phyloP scores from a whole-genome alignment of 2,329 filamentous ascomycete genomes.

The Orbilia oligospora region DNA sequence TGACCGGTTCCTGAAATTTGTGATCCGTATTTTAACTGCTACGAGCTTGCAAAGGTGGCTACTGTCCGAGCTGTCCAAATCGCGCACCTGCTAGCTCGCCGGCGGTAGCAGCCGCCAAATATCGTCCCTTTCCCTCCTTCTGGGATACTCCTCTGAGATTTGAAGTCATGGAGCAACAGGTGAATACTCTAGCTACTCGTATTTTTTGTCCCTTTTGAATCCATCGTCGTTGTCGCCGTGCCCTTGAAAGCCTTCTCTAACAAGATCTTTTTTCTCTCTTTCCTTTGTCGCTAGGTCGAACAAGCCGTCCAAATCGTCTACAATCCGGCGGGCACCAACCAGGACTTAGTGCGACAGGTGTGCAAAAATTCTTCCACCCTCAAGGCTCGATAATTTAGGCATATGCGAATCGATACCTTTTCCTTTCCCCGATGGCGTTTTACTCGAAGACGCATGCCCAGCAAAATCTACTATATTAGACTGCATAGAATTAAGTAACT shows the following conservation, averaged over 20 bases:
- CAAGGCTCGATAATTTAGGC: neutral
- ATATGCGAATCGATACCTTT: constrained; percentile 15
- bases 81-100: constrained; percentile 56
- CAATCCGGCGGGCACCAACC: constrained; percentile 46
- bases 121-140: constrained; percentile 24
- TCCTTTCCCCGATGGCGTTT: neutral
- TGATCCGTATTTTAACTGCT: constrained; percentile 32
- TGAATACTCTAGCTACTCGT: constrained; percentile 5
- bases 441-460: neutral
- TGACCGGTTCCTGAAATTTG: constrained; percentile 8
- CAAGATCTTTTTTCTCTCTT: neutral
- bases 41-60: constrained; percentile 56
- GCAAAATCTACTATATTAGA: neutral
- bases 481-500: constrained; percentile 8
- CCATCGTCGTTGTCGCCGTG: neutral
- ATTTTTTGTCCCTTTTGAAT: neutral
- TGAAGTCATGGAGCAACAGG: constrained; percentile 57
- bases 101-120: constrained; percentile 59
- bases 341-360: constrained; percentile 58
- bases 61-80: constrained; percentile 54
- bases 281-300: constrained; percentile 39
- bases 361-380: constrained; percentile 19
- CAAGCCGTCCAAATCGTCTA: constrained; percentile 61
- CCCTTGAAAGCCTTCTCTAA: constrained; percentile 2
- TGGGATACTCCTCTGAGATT: constrained; percentile 2